phyloP scores from a whole-genome alignment of 2,329 filamentous ascomycete species.

The Verticillium nonalfalfae region DNA sequence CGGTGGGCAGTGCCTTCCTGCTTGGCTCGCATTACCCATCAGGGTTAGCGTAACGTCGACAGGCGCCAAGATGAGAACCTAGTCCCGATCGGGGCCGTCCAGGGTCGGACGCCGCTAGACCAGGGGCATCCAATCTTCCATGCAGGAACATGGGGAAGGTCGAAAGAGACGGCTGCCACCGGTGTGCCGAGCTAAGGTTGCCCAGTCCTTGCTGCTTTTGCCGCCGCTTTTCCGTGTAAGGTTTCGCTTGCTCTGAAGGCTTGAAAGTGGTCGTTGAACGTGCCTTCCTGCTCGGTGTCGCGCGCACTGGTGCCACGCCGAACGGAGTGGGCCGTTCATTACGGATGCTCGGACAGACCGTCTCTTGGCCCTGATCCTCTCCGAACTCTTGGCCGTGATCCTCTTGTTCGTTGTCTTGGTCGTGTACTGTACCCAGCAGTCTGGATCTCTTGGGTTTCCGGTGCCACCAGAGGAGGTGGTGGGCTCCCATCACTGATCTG shows the following conservation, averaged over 20 bases:
- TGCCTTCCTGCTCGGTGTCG: neutral
- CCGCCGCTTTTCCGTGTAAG: neutral
- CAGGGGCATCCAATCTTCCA: slow-evolving; percentile 1
- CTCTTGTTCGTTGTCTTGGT: neutral
- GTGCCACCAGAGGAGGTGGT: neutral
- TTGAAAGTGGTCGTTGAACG: neutral
- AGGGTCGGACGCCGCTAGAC: neutral
- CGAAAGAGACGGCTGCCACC: neutral
- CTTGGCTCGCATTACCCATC: neutral
- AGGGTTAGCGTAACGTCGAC: neutral
- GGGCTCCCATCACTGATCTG: neutral
- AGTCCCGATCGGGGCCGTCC: neutral
- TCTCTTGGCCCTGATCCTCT: neutral
- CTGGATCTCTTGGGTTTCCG: neutral
- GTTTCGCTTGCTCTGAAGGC: neutral
- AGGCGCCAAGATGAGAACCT: neutral
- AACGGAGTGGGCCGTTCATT: neutral
- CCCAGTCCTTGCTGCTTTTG: slow-evolving; percentile 3
- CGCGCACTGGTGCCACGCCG: neutral
- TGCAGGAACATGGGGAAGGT: slow-evolving; percentile 4
- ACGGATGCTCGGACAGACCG: neutral
- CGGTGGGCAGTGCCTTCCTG: neutral
- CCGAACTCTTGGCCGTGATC: neutral
- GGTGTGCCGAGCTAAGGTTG: neutral
- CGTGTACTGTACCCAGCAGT: neutral